Conservation (phyloP, 179 eudicot genomes). For the Spinacia oleracea region DNA sequence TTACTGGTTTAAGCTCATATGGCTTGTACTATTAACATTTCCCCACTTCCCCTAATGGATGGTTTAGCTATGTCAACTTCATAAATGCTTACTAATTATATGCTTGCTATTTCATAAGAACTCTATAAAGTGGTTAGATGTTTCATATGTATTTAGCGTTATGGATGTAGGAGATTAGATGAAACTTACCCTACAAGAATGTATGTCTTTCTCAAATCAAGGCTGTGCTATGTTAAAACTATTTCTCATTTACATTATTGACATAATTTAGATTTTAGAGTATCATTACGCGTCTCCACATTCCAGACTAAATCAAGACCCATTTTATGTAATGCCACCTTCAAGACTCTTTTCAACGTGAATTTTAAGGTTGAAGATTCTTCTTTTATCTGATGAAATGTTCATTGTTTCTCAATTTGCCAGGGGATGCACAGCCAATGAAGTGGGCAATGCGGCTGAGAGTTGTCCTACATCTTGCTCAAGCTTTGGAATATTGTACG, state of each 20-base stretch:
- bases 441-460: conserved; percentile 94
- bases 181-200: background rate
- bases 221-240: background rate
- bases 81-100: background rate
- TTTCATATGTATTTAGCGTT: background rate
- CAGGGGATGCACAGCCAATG: conserved; percentile 90
- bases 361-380: background rate
- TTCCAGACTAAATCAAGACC: background rate
- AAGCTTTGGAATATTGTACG: conserved; percentile 86
- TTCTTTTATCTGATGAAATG: background rate
- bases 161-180: background rate
- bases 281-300: background rate
- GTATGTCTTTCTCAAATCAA: background rate
- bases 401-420: conserved; percentile 3
- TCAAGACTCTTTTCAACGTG: background rate
- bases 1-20: background rate
- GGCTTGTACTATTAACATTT: background rate
- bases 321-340: background rate
- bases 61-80: background rate
- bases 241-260: background rate
- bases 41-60: background rate
- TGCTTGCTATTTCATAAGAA: background rate
- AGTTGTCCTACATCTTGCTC: conserved; percentile 81
- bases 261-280: background rate
- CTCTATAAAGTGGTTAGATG: background rate